A percentile compares a stretch with the other conserved stretches of the same genome.
Conservation (phyloP, 2,329 filamentous ascomycete genomes). For the Hirsutella rhossiliensis region DNA sequence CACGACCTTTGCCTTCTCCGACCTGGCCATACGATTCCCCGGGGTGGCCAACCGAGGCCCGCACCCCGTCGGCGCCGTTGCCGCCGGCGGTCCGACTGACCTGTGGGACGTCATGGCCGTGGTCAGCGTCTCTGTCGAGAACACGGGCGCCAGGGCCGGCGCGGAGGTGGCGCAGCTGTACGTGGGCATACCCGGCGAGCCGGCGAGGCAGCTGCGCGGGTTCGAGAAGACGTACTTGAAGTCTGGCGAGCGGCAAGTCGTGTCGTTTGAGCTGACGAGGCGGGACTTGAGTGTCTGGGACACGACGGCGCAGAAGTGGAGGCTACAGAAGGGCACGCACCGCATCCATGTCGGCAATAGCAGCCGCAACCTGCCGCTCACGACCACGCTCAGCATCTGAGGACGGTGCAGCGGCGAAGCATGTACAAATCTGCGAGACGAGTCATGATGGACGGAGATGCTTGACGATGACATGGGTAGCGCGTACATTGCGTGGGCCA, state of each 20-base stretch:
- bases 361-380: conserved; percentile 30
- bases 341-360: conserved; percentile 33
- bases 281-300: conserved; percentile 60
- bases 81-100: conserved; percentile 31
- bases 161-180: conserved; percentile 39
- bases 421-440: too few species aligned
- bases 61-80: conserved; percentile 26
- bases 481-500: too few species aligned
- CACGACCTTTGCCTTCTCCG: conserved; percentile 37
- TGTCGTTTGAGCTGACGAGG: conserved; percentile 43
- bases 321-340: conserved; percentile 32
- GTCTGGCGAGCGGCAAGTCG: conserved; percentile 27
- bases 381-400: conserved; percentile 17
- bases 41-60: conserved; percentile 12
- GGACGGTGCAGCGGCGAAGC: not conserved
- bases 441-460: too few species aligned
- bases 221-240: conserved; percentile 48
- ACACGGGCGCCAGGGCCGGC: conserved; percentile 28
- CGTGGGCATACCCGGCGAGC: conserved; percentile 31
- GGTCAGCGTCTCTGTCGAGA: conserved; percentile 26
- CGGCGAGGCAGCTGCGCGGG: conserved; percentile 49
- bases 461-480: too few species aligned
- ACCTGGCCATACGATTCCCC: conserved; percentile 22
- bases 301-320: conserved; percentile 47
- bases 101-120: conserved; percentile 33